Conservation (phyloP, 148 eudicot species). For the Fagopyrum esculentum region DNA sequence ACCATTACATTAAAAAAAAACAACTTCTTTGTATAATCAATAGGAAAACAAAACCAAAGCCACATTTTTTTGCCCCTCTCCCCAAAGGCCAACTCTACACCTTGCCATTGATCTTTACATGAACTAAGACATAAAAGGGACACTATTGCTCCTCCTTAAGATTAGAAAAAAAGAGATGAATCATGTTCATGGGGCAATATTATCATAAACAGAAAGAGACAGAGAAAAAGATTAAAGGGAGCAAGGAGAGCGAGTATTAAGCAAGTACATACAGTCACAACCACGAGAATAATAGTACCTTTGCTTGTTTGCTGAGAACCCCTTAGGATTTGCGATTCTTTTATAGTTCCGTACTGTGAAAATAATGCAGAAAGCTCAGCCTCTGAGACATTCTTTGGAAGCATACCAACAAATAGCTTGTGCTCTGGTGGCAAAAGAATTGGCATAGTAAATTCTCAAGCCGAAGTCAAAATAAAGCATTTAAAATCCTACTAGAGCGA, state of each 20-base stretch:
- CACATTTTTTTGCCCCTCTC: too few relatives aligned
- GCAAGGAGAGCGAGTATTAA: background rate
- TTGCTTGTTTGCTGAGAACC: constrained; percentile 95
- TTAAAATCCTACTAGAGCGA: background rate
- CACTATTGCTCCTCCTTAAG: too few relatives aligned
- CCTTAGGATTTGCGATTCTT: constrained; percentile 83
- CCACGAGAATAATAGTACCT: constrained; percentile 39
- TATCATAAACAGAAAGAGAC: background rate
- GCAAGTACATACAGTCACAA: background rate
- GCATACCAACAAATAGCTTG: constrained; percentile 98
- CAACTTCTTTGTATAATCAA: background rate
- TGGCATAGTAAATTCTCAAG: constrained; percentile 8
- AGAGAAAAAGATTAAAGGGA: background rate
- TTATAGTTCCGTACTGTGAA: constrained; percentile 78
- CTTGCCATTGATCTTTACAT: too few relatives aligned
- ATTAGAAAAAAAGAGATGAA: too few relatives aligned
- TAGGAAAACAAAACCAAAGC: background rate
- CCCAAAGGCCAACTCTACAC: too few relatives aligned
- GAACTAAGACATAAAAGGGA: too few relatives aligned
- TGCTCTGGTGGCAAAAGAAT: constrained; percentile 53
- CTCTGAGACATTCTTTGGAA: constrained; percentile 90
- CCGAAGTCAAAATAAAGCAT: background rate
- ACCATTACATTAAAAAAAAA: background rate
- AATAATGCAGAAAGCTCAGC: constrained; percentile 80
- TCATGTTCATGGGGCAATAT: too few relatives aligned